Percentiles rank a stretch among this genome's conserved stretches.
Conservation (phyloP, 352 stramenopile species). For the Pythium angustatum region DNA sequence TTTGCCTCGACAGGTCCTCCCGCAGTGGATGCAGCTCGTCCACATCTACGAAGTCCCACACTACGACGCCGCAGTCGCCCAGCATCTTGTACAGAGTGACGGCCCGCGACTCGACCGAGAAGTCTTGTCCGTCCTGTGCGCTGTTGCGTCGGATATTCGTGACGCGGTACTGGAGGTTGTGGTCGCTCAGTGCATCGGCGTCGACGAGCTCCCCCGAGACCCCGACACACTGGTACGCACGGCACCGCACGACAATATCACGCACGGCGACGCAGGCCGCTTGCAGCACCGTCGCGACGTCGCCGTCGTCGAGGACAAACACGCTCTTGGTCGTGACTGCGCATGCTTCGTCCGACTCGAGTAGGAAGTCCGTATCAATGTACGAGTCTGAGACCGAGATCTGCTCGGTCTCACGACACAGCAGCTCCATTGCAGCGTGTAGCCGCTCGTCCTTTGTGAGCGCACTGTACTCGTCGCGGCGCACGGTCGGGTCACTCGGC, state of each 20-base stretch:
- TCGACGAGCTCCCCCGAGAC: constrained; percentile 23
- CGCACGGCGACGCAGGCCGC: constrained; percentile 34
- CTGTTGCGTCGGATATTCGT: not conserved
- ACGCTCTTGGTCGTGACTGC: constrained; percentile 39
- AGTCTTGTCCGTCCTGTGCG: not conserved
- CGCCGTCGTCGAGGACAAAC: constrained; percentile 36
- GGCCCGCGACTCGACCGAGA: constrained; percentile 31
- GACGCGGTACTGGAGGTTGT: constrained; percentile 18
- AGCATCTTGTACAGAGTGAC: constrained; percentile 30
- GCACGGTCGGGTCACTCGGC: constrained; percentile 2
- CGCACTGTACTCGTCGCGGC: constrained; percentile 12
- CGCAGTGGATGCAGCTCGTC: constrained; percentile 33
- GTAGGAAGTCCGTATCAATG: constrained; percentile 6
- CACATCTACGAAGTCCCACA: constrained; percentile 38
- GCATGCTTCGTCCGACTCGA: constrained; percentile 1
- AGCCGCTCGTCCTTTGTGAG: constrained; percentile 13
- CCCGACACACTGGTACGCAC: constrained; percentile 31
- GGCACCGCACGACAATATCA: constrained; percentile 32
- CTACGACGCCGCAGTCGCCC: constrained; percentile 20
- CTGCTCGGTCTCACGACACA: constrained; percentile 13
- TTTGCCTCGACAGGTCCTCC: constrained; percentile 20
- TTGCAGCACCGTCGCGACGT: constrained; percentile 28
- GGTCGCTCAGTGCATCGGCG: not conserved
- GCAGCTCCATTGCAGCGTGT: constrained; percentile 11
- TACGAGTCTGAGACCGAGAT: constrained; percentile 9